Base-by-base conservation (phyloP, 495 filamentous ascomycete species). In the Tuber calosporum region DNA sequence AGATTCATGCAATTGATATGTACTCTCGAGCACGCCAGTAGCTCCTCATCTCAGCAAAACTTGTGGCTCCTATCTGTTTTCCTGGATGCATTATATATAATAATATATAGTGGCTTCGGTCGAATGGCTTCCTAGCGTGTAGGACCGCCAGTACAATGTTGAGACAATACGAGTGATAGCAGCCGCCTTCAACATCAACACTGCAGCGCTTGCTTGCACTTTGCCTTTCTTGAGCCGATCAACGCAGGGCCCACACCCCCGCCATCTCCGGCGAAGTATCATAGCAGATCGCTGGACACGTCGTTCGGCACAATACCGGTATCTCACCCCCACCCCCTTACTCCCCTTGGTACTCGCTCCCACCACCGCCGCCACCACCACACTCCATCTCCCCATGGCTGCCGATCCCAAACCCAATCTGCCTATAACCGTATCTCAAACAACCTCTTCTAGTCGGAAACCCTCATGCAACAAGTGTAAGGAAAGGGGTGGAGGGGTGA, bases 261-360 rank as follows among this genome's bases (percentile, higher is more conserved):
- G 74, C 45, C 74, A 77, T 78, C 76, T 77, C 67, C 69, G 45
- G 66, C 74, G 70, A 78, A 77, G 53, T 26, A 58, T 30, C 48
- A 62, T 62, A 30, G 53, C 11, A 30, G 76, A 78, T 78, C 74
- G 68, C 42, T 53, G 70, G 76, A 78, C 76, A 77, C 76, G 76
- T 78, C 74, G 76, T 70, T 73, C 26, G 22, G 45, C 13, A 11
- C 45, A 53, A 13, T 62, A 30, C 26, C n/a, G 38, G 58, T 73
- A 45, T 22, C 73, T 58, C 68, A 72, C 68, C 71, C 71, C 68
- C 71, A 66, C 41, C 42, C 70, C 40, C 9, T 9, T 19, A 1
- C 48, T 17, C 48, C 8, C 9, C n/a, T 7, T 58, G 17, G 17
- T 4, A 26, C 48, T 13, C 48, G 5, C n/a, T 19, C 20, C n/a